Evolutionary conservation across 306 rosid genomes (phyloP), one percentile per base, ranked within the genome.

Genomic region (Hylodesmum podocarpum): DNA sequence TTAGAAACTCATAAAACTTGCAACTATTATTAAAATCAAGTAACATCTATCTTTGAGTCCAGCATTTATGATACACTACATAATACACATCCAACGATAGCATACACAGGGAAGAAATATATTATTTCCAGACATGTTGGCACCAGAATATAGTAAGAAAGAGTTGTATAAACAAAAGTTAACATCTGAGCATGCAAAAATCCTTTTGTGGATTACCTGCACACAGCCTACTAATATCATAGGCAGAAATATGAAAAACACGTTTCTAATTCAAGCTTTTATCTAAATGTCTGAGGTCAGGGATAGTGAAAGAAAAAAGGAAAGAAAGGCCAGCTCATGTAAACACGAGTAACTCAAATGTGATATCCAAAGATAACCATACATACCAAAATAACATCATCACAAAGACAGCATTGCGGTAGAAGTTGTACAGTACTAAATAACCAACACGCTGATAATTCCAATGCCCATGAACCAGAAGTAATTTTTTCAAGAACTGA

Each of bases 401-500:
- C 47, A 96, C 99, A 71, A 96, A 96, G 82, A 96, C 99, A 77
- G 99, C 99, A 49, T 96, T 96, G 51, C 99, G 93, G 86, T 96
- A 96, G 85, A 96, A 96, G 89, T 96, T 96, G 93, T 96, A 96
- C 43, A 96, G 86, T 78, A 96, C 84, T 80, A 93, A 70, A 80
- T 96, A 92, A 74, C 97, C 99, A 70, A 96, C 88, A 70, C 99
- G 97, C 86, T 92, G 97, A 88, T 96, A 96, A 85, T 96, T 96
- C 98, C 96, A 96, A 84, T 96, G 99, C 28, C 99, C 99, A 82
- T 96, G 99, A 58, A 96, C 99, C 81, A 96, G 83, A 75, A 96
- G 93, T 68, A 96, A 82, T 76, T 88, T 88, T 83, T 89, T 91
- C 80, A 96, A 58, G 80, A 92, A 96, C 75, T 73, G 90, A 84